Evolutionary conservation across 306 rosid species (phyloP), one percentile per base, ranked within the genome.

Genomic region (Calophaca sinica): DNA sequence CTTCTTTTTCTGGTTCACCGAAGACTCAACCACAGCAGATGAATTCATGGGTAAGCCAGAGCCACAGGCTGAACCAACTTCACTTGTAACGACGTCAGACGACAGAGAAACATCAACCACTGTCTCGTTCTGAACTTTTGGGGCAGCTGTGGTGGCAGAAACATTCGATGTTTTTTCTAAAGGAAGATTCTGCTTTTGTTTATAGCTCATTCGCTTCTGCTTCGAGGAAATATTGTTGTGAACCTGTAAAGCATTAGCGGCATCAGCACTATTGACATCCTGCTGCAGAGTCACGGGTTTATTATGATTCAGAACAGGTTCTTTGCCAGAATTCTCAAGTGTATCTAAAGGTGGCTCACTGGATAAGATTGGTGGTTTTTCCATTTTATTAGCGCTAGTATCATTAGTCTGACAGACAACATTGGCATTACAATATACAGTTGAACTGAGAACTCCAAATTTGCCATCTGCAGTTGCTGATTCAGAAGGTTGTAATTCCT

Each of bases 1-100:
- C 82, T 89, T 94, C 93, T 81, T 92, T 90, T 87, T 88, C 59
- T 76, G 80, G 72, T 83, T 78, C 42, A 74, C 75, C 44, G 88
- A 83, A 42, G 91, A 67, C 68, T 85, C 94, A 11, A 65, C 73
- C 60, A 64, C 54, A 51, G 73, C 62, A 83, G 77, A 76, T 77
- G 85, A 35, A 73, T 74, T 80, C 62, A 72, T 46, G 76, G 81
- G 74, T 49, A 80, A 39, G 65, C 76, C 79, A 7, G 82, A 80
- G 51, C 59, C 90, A 62, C 60, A 52, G 46, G 76, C 66, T 8
- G 45, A 79, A 77, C 83, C 61, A 49, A 68, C 74, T 67, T 83
- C 84, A 49, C 58, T 69, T 20, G 79, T 61, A 72, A 59, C 77
- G 74, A 41, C 62, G 70, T 85, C 91, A 79, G 77, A 68, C 52